Base-by-base conservation (phyloP, 176 grass and related monocot genomes). In the Secale cereale region DNA sequence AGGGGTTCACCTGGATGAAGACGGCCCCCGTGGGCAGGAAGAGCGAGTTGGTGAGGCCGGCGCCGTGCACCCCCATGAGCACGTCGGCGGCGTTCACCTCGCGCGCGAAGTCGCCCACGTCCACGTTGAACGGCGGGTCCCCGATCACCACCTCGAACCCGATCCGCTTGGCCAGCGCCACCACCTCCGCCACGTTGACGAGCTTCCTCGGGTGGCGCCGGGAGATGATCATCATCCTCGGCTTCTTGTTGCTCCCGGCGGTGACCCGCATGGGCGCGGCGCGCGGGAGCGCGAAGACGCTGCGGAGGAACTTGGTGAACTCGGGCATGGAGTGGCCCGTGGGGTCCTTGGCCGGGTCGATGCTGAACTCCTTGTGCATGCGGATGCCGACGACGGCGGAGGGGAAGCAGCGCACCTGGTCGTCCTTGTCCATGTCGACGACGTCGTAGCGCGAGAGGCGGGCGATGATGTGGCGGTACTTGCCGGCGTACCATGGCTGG, bases 91-190 rank as follows among this genome's bases (percentile, higher is more conserved):
- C 81, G 82, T 99, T 99, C 81, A 99, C 93, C 64, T 95, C 80
- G 35, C 15, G 25, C 1, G 97, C 97, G 57, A 99, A 96, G 40
- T 87, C 84, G 0, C 91, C 90, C 8, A 96, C 87, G n/a, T 99
- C 94, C 2, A 91, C 91, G 70, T 89, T 92, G 65, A 90, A 82
- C 3, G 93, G 92, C 11, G 97, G 89, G 76, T 96, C 91, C 1
- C 93, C 93, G 84, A 93, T 89, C 15, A 91, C 80, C 26, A 92
- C 93, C 79, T 99, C 97, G 85, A 99, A 99, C n/a, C 97, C 97
- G 6, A 89, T 27, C 3, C 84, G 87, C 78, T 86, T 79, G 16
- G 91, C 97, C 35, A 84, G 29, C 33, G 79, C 27, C 79, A 83
- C 76, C 62, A 99, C 78, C 2, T 65, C 91, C 16, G 48, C 30